Evolutionary conservation across 208 protist genomes (phyloP).

Genomic region (Trypanosoma avium): DNA sequence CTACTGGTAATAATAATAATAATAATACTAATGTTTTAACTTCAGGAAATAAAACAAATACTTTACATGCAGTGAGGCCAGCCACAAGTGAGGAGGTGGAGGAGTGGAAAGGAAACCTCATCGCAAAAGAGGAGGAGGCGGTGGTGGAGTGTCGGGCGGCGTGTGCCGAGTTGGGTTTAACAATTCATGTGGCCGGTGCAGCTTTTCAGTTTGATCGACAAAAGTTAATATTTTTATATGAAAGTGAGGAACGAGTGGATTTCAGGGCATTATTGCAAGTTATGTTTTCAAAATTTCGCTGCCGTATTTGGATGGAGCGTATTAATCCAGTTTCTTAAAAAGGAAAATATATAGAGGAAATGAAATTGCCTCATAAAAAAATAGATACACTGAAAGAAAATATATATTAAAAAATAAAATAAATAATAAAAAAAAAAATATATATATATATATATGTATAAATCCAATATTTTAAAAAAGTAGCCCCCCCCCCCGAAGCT

Average conservation of each 20-base stretch:
- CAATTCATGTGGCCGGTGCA: slow-evolving; percentile 61
- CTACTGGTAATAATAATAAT: slow-evolving; percentile 10
- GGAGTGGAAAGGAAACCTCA: slow-evolving; percentile 53
- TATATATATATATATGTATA: too few species aligned
- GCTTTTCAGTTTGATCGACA: slow-evolving; percentile 88
- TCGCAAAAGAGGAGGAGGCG: slow-evolving; percentile 48
- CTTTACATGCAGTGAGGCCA: slow-evolving; percentile 31
- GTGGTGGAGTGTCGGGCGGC: slow-evolving; percentile 54
- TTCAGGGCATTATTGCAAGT: slow-evolving; percentile 74
- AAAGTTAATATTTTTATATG: slow-evolving; percentile 89
- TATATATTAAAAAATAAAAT: too few species aligned
- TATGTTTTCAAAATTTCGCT: slow-evolving; percentile 76
- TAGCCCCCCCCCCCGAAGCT: too few species aligned
- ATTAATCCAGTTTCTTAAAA: background rate
- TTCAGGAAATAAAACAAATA: slow-evolving; percentile 2
- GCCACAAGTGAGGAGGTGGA: slow-evolving; percentile 65
- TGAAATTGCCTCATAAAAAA: background rate
- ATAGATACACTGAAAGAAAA: too few species aligned
- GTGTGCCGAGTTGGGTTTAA: slow-evolving; percentile 45
- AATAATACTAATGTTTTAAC: background rate
- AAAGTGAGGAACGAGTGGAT: slow-evolving; percentile 68
- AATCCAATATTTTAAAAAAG: too few species aligned
- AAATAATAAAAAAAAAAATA: too few species aligned
- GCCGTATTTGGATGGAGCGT: slow-evolving; percentile 84
- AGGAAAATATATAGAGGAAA: background rate